Conservation (phyloP, 352 stramenopile genomes). For the Phytophthora uliginosa region DNA sequence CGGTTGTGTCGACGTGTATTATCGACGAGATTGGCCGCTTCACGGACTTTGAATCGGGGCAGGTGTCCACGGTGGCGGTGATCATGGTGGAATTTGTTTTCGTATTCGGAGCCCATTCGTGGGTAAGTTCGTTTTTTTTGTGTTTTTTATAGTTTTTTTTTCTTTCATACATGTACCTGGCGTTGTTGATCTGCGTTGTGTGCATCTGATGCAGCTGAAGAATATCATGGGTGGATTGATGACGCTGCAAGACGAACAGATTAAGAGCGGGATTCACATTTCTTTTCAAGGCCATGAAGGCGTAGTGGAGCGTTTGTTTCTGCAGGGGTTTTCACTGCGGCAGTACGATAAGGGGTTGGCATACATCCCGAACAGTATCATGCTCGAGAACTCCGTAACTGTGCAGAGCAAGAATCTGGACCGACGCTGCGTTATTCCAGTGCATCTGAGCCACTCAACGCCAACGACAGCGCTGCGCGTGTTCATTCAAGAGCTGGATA, state of each 20-base stretch:
- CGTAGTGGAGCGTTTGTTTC: conserved; percentile 84
- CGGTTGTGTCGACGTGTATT: conserved; percentile 89
- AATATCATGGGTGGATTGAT: conserved; percentile 89
- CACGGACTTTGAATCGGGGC: conserved; percentile 83
- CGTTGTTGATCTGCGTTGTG: background rate
- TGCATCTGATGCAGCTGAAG: conserved; percentile 58
- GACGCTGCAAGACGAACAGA: conserved; percentile 84
- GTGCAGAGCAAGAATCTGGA: conserved; percentile 79
- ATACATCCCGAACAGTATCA: conserved; percentile 85
- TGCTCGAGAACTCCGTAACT: conserved; percentile 79
- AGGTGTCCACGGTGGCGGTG: conserved; percentile 84
- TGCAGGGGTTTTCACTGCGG: conserved; percentile 84
- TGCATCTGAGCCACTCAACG: conserved; percentile 75
- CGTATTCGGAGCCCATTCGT: conserved; percentile 84
- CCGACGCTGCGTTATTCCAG: conserved; percentile 52
- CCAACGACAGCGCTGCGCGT: conserved; percentile 54
- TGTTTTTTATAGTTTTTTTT: conserved; percentile 14
- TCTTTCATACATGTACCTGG: background rate
- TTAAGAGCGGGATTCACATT: conserved; percentile 83
- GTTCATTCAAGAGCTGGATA: conserved; percentile 85
- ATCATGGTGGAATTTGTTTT: conserved; percentile 85
- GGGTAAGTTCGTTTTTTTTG: conserved; percentile 49
- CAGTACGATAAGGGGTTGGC: conserved; percentile 86
- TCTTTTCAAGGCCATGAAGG: conserved; percentile 82
- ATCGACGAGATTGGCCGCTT: conserved; percentile 84